Conservation (phyloP, 108 stramenopile species). For the Poteriospumella lacustris region DNA sequence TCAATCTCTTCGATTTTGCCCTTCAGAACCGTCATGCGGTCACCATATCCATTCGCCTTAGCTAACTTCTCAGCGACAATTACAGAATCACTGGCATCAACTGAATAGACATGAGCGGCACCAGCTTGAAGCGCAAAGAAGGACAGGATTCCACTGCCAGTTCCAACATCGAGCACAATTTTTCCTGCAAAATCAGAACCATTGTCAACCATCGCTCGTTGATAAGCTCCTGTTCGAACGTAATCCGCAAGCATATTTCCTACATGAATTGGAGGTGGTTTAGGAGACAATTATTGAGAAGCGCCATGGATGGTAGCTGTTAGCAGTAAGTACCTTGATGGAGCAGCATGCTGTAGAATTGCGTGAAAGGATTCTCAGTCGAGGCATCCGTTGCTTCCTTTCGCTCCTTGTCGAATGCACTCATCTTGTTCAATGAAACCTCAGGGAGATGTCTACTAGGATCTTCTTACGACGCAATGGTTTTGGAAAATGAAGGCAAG, state of each 20-base stretch:
- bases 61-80: slow-evolving; percentile 73
- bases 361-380: slow-evolving; percentile 44
- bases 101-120: slow-evolving; percentile 79
- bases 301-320: too few species aligned
- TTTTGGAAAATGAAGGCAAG: too few species aligned
- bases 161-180: slow-evolving; percentile 64
- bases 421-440: too few species aligned
- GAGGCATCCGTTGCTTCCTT: too few species aligned
- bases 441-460: too few species aligned
- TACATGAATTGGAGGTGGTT: slow-evolving; percentile 46
- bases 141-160: slow-evolving; percentile 60
- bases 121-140: slow-evolving; percentile 73
- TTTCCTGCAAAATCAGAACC: slow-evolving; percentile 51
- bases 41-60: slow-evolving; percentile 67
- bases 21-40: slow-evolving; percentile 71
- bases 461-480: too few species aligned
- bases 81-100: slow-evolving; percentile 82
- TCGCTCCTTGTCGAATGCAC: too few species aligned
- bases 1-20: slow-evolving; percentile 86
- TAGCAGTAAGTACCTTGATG: slow-evolving; percentile 49
- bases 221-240: slow-evolving; percentile 60
- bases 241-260: slow-evolving; percentile 62
- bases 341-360: slow-evolving; percentile 45
- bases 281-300: too few species aligned
- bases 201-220: slow-evolving; percentile 52